Conservation (phyloP, 371 early-diverging fungal species). For the Mucor velutinosus region DNA sequence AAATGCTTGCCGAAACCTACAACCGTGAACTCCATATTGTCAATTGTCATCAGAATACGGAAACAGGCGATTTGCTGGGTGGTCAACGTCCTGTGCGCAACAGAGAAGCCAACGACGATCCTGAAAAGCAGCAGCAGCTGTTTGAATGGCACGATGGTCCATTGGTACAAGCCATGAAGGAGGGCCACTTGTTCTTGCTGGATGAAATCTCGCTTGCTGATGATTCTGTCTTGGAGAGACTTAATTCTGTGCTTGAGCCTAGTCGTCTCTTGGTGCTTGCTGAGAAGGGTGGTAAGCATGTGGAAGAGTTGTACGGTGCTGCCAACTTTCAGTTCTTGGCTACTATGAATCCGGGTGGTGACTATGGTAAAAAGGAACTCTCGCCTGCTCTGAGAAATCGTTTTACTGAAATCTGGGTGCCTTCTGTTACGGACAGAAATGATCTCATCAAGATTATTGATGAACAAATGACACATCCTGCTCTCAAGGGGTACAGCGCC, state of each 20-base stretch:
- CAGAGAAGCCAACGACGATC: slow-evolving; percentile 40
- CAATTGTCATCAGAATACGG: slow-evolving; percentile 98
- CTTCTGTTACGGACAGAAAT: slow-evolving; percentile 75
- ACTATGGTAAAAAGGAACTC: slow-evolving; percentile 99
- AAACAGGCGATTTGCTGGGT: slow-evolving; percentile 98
- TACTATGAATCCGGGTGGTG: slow-evolving; percentile 99
- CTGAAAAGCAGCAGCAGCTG: slow-evolving; percentile 47
- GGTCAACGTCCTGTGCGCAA: slow-evolving; percentile 94
- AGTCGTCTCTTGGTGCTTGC: slow-evolving; percentile 89
- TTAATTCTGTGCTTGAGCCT: slow-evolving; percentile 98
- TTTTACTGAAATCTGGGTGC: slow-evolving; percentile 99
- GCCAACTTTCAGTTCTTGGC: slow-evolving; percentile 94
- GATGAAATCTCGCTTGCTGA: slow-evolving; percentile 99
- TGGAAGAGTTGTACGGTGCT: slow-evolving; percentile 74
- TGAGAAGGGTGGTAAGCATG: slow-evolving; percentile 84
- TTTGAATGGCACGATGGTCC: slow-evolving; percentile 98
- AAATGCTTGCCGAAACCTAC: slow-evolving; percentile 80
- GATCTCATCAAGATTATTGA: slow-evolving; percentile 83
- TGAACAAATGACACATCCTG: slow-evolving; percentile 58
- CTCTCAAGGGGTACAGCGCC: slow-evolving; percentile 41
- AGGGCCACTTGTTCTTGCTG: slow-evolving; percentile 95
- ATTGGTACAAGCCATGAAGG: slow-evolving; percentile 90
- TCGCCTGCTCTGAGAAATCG: slow-evolving; percentile 99
- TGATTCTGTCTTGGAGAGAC: slow-evolving; percentile 98
- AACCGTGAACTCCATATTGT: slow-evolving; percentile 81